A percentile compares a stretch with the other conserved stretches of the same genome.
Evolutionary conservation across 352 stramenopile species (phyloP).

Genomic region (Globisporangium okanoganense): DNA sequence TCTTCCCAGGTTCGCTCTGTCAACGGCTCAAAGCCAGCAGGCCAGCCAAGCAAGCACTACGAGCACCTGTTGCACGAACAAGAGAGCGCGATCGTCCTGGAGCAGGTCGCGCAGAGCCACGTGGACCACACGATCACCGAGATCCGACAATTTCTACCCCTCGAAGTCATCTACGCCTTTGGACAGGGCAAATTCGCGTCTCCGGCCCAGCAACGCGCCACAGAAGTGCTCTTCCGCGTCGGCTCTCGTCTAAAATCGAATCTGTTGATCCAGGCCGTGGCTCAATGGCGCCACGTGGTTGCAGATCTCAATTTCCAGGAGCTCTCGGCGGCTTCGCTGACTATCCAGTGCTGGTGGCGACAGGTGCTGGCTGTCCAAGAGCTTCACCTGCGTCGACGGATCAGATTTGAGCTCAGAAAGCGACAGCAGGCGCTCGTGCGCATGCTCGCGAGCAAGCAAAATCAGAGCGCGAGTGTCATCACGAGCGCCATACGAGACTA

Average conservation of each 20-base stretch:
- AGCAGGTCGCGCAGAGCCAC: constrained; percentile 25
- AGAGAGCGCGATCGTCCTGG: constrained; percentile 13
- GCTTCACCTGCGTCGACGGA: constrained; percentile 18
- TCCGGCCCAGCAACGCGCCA: constrained; percentile 51
- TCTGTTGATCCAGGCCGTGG: constrained; percentile 36
- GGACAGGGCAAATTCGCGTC: constrained; percentile 60
- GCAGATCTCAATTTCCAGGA: constrained; percentile 16
- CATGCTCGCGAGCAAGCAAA: constrained; percentile 38
- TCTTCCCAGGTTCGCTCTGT: background rate
- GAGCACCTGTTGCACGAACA: constrained; percentile 9
- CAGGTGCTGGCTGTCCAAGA: constrained; percentile 29
- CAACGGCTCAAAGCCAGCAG: background rate
- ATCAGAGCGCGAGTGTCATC: constrained; percentile 42
- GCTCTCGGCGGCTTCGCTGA: constrained; percentile 8
- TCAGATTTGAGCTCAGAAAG: constrained; percentile 37
- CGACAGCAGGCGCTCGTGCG: constrained; percentile 39
- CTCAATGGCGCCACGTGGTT: constrained; percentile 38
- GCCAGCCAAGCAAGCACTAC: background rate
- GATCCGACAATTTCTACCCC: constrained; percentile 52
- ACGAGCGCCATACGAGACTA: constrained; percentile 36
- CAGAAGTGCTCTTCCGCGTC: constrained; percentile 38
- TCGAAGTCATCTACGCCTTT: constrained; percentile 64
- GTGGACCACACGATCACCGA: constrained; percentile 43
- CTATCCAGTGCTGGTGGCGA: constrained; percentile 63
- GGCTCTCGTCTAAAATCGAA: constrained; percentile 37